Conservation (phyloP, 306 rosid species). For the Biancaea sappan region DNA sequence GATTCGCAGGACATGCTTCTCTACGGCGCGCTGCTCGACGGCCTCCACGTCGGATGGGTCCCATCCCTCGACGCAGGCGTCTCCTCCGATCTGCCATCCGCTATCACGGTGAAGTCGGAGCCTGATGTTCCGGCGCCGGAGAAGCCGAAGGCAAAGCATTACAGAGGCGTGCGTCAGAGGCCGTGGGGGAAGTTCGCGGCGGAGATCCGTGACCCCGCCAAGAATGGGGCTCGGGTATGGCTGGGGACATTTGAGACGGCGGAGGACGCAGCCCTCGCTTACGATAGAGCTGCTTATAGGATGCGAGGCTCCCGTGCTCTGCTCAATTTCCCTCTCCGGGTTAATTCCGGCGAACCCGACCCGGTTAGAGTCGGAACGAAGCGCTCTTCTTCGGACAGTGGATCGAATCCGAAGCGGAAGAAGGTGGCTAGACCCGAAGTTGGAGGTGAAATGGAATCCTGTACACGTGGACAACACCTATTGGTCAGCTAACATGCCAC, state of each 20-base stretch:
- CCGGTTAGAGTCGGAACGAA: conserved; percentile 75
- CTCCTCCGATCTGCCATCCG: not conserved
- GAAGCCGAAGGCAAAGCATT: conserved; percentile 69
- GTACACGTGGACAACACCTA: not conserved
- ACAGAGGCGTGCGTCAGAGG: conserved; percentile 85
- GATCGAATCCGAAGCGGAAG: conserved; percentile 45
- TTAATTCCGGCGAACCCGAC: conserved; percentile 89
- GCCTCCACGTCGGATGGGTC: conserved; percentile 71
- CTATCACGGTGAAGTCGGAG: conserved; percentile 50
- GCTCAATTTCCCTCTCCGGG: conserved; percentile 80
- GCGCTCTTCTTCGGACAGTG: conserved; percentile 57
- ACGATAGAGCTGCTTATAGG: conserved; percentile 85
- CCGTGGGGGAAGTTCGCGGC: conserved; percentile 99
- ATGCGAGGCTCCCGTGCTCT: conserved; percentile 90
- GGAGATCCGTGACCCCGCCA: conserved; percentile 93
- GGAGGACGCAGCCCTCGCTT: conserved; percentile 93
- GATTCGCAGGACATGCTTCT: conserved; percentile 88
- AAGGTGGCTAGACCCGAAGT: conserved; percentile 24
- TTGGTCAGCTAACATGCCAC: not conserved
- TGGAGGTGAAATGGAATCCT: not conserved
- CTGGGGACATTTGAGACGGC: conserved; percentile 94
- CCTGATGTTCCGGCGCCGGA: conserved; percentile 27
- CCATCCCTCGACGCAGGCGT: conserved; percentile 51
- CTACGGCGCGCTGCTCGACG: conserved; percentile 75
- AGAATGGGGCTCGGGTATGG: conserved; percentile 95